Base-by-base conservation (phyloP, 2,329 filamentous ascomycete genomes). In the Aspergillus japonicus region DNA sequence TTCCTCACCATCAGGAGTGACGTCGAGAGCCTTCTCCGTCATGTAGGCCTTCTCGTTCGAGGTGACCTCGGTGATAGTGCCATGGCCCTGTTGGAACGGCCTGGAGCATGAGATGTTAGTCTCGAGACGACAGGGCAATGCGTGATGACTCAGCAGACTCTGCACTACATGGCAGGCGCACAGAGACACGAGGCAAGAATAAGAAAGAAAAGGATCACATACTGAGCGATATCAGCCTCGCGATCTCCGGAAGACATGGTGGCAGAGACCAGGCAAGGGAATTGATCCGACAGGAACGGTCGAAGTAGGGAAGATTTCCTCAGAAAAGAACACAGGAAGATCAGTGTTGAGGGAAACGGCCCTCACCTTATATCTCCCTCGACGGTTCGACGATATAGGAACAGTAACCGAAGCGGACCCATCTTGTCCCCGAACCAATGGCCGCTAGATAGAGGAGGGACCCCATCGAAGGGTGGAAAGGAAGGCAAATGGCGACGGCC, bases 381-480 rank as follows among this genome's bases (percentile, higher is more conserved):
- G 47, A 59, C 54, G 48, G 66, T 67, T 67, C 66, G 63, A 58
- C 47, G 64, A 62, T 59, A 54, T 50, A 58, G 51, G 50, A 58
- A 52, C 59, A 51, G 57, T 56, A 63, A 57, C 58, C 92, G 88
- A 77, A 96, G 92, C 26, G 91, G 95, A 72, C 96, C 90, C 70
- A 86, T 86, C 80, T 96, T 96, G 85, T 94, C 91, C 83, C 54
- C 52, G 60, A 52, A 54, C 57, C 62, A 57, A 44, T 54, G 47
- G 42, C n/a, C 19, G 33, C 24, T 21, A 35, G 33, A 35, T 42
- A 55, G 31, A 33, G 39, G 39, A 16, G 14, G 12, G 35, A 11
- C n/a, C 61, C 33, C 35, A 50, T 59, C 44, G 47, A 49, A 57
- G 57, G 63, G 62, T 49, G 57, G 53, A 47, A 54, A 54, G 62